Evolutionary conservation across 73 alveolate species (phyloP).

Genomic region (Paramecium sexaurelia): DNA sequence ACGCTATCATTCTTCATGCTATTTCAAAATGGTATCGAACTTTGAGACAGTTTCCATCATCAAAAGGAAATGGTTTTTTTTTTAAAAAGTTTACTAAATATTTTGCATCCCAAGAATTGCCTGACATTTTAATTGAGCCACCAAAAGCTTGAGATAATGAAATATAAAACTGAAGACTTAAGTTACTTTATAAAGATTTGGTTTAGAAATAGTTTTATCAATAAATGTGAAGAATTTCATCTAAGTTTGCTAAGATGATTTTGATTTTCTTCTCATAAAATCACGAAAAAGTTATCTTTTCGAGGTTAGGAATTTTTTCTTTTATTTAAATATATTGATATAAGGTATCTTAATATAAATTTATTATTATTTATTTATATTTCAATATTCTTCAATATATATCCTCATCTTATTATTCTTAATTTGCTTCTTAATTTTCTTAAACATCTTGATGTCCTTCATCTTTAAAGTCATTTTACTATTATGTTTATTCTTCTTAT

Average conservation of each 20-base stretch:
- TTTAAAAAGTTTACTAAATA: conserved; percentile 11
- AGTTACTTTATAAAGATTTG: background rate
- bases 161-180: background rate
- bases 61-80: background rate
- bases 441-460: background rate
- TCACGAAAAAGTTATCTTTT: conserved; percentile 5
- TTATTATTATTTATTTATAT: background rate
- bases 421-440: background rate
- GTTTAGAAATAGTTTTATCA: background rate
- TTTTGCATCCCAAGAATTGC: conserved; percentile 11
- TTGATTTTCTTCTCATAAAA: background rate
- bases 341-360: background rate
- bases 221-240: background rate
- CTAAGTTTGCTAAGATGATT: background rate
- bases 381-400: background rate
- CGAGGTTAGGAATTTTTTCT: background rate
- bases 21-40: background rate
- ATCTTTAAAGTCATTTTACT: background rate
- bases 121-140: conserved; percentile 31
- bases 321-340: background rate
- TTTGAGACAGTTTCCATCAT: background rate
- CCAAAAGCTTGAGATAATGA: background rate
- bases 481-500: background rate
- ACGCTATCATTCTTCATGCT: conserved; percentile 12
- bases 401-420: too few relatives aligned